Percentiles rank a stretch among this genome's conserved stretches.
Conservation (phyloP, 768 basidiomycete genomes). For the Agrocybe praecox region DNA sequence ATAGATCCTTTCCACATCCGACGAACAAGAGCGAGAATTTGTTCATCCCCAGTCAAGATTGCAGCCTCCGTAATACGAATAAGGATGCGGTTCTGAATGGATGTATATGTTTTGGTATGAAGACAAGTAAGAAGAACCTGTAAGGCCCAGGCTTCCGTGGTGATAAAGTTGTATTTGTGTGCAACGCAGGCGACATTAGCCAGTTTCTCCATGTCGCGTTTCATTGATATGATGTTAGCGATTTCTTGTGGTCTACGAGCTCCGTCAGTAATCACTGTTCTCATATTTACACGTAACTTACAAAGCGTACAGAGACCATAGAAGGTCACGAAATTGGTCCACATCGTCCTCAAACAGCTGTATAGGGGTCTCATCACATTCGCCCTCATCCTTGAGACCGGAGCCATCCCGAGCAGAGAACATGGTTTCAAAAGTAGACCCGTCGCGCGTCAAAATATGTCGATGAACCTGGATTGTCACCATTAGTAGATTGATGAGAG, state of each 20-base stretch:
- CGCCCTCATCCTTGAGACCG: constrained; percentile 42
- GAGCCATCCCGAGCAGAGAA: constrained; percentile 26
- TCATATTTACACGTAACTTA: constrained; percentile 28
- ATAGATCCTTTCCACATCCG: constrained; percentile 51
- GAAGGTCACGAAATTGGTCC: constrained; percentile 50
- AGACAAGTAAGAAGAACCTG: constrained; percentile 28
- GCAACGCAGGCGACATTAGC: constrained; percentile 52
- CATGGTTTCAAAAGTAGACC: constrained; percentile 44
- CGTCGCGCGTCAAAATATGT: constrained; percentile 28
- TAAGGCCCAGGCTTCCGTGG: constrained; percentile 52
- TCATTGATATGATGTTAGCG: not conserved
- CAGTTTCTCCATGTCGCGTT: constrained; percentile 42
- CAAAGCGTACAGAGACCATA: constrained; percentile 57
- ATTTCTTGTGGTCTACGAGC: constrained; percentile 17
- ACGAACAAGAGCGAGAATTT: constrained; percentile 43
- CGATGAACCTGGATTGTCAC: constrained; percentile 12
- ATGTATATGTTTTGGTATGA: not conserved
- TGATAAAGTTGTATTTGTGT: constrained; percentile 59
- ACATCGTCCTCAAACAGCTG: constrained; percentile 49
- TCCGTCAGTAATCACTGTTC: not conserved
- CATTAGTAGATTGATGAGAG: not conserved
- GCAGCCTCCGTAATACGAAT: constrained; percentile 54
- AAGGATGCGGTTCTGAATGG: constrained; percentile 34
- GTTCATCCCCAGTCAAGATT: constrained; percentile 43
- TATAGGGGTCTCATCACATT: constrained; percentile 53